phyloP scores from a whole-genome alignment of 2,329 filamentous ascomycete species.

The Davidsoniella virescens region DNA sequence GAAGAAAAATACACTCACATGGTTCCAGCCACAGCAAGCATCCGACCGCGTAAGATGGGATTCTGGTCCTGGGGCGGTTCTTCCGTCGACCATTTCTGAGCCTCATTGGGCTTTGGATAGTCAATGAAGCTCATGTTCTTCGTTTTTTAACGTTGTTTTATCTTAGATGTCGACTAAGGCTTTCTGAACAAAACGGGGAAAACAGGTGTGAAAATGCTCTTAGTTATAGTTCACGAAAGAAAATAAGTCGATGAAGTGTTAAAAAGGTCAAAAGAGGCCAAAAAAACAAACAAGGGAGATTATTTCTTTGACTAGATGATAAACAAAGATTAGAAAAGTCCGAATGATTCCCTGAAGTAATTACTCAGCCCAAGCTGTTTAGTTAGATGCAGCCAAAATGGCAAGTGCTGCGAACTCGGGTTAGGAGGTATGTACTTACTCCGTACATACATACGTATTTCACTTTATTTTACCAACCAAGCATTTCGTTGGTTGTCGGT shows the following conservation, averaged over 20 bases:
- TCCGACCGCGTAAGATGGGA: slow-evolving; percentile 50
- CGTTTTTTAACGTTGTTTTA: too few relatives aligned
- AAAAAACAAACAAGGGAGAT: neutral
- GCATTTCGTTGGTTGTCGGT: too few relatives aligned
- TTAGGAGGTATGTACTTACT: too few relatives aligned
- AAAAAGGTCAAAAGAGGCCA: neutral
- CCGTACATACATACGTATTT: too few relatives aligned
- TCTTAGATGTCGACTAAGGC: neutral
- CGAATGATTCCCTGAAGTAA: too few relatives aligned
- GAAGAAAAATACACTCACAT: slow-evolving; percentile 30
- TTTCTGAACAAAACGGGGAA: neutral
- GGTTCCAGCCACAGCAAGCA: slow-evolving; percentile 44
- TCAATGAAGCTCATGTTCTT: slow-evolving; percentile 22
- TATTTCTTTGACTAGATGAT: neutral
- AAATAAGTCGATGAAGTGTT: neutral
- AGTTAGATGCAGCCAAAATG: too few relatives aligned
- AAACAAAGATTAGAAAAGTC: neutral
- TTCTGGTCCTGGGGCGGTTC: slow-evolving; percentile 37
- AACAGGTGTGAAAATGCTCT: neutral
- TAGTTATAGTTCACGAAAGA: neutral
- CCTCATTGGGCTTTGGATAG: slow-evolving; percentile 25
- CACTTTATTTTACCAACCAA: too few relatives aligned
- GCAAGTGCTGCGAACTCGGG: too few relatives aligned
- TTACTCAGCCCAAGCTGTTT: too few relatives aligned
- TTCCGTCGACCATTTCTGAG: slow-evolving; percentile 23